Conservation (phyloP, 257 asterid genomes). For the Jasminum sambac region DNA sequence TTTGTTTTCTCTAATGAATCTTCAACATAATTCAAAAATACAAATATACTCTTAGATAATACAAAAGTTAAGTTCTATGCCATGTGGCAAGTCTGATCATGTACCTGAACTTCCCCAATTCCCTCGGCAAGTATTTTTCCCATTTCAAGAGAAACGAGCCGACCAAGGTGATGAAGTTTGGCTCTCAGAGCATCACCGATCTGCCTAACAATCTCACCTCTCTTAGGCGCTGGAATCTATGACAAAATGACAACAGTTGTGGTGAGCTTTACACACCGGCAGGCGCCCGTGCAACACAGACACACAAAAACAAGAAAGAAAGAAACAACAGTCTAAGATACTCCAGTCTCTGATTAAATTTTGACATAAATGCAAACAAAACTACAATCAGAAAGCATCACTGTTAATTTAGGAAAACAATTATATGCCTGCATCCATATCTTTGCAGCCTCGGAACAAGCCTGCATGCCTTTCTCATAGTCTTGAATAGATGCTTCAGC, state of each 20-base stretch:
- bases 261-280: neutral
- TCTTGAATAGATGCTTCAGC: slow-evolving; percentile 72
- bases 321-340: neutral
- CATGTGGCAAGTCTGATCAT: slow-evolving; percentile 4
- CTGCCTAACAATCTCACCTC: slow-evolving; percentile 98
- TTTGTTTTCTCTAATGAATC: neutral
- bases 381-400: neutral
- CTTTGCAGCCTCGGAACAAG: slow-evolving; percentile 74
- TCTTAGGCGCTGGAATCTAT: slow-evolving; percentile 96
- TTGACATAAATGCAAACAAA: slow-evolving; percentile 15
- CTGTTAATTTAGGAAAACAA: slow-evolving; percentile 7
- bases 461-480: slow-evolving; percentile 85
- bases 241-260: slow-evolving; percentile 21
- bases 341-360: neutral
- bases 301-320: neutral
- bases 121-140: slow-evolving; percentile 98
- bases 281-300: no score
- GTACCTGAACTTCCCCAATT: slow-evolving; percentile 97
- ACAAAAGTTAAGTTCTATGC: neutral
- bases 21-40: neutral
- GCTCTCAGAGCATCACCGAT: slow-evolving; percentile 93
- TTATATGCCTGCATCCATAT: slow-evolving; percentile 85
- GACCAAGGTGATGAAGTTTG: slow-evolving; percentile 83
- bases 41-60: neutral
- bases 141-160: slow-evolving; percentile 96